Evolutionary conservation across 2,329 filamentous ascomycete genomes (phyloP).

Genomic region (Trichoderma koningii): DNA sequence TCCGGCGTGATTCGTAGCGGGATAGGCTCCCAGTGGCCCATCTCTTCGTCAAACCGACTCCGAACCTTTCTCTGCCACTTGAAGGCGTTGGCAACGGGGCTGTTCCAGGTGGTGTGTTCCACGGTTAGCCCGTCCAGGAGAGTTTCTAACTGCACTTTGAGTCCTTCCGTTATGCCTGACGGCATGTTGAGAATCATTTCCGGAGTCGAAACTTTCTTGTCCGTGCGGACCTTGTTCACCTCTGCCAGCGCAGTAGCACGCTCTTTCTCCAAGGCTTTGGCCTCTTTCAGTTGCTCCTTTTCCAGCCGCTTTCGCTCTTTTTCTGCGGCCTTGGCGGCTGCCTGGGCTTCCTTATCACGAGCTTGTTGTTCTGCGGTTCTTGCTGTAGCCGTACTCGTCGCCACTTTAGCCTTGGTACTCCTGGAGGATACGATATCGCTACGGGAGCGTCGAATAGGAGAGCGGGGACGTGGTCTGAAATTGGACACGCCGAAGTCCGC

Average conservation of each 20-base stretch:
- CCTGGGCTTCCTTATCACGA: slow-evolving; percentile 48
- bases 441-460: slow-evolving; percentile 37
- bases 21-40: slow-evolving; percentile 66
- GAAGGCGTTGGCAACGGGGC: slow-evolving; percentile 55
- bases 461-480: slow-evolving; percentile 29
- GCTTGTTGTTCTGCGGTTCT: slow-evolving; percentile 43
- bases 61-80: slow-evolving; percentile 70
- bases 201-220: slow-evolving; percentile 70
- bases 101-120: slow-evolving; percentile 48
- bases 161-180: slow-evolving; percentile 51
- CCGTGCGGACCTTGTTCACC: slow-evolving; percentile 70
- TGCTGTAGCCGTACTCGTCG: slow-evolving; percentile 31
- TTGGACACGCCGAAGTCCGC: slow-evolving; percentile 44
- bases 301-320: slow-evolving; percentile 59
- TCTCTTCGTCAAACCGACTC: slow-evolving; percentile 61
- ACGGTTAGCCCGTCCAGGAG: slow-evolving; percentile 56
- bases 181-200: slow-evolving; percentile 80
- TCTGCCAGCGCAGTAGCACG: slow-evolving; percentile 66
- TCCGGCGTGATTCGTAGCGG: slow-evolving; percentile 55
- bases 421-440: slow-evolving; percentile 37
- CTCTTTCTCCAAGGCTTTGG: slow-evolving; percentile 64
- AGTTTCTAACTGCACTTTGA: slow-evolving; percentile 50
- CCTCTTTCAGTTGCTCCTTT: slow-evolving; percentile 61
- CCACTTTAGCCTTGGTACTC: slow-evolving; percentile 30
- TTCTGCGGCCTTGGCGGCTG: slow-evolving; percentile 54